Evolutionary conservation across 83 land plant genomes (phyloP).

Genomic region (Thuja plicata): DNA sequence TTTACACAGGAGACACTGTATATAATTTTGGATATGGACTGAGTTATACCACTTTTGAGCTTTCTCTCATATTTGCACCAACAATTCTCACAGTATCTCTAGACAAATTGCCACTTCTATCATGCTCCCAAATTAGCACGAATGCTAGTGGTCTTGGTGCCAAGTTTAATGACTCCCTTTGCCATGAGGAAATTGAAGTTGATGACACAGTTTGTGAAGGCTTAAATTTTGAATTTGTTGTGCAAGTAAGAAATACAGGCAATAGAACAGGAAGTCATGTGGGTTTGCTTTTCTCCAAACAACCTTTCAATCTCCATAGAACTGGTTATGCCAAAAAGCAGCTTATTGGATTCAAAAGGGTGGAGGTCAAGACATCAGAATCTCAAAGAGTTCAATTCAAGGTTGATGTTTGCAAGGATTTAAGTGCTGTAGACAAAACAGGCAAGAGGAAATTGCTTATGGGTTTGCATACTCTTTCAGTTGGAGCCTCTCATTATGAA

Average conservation of each 20-base stretch:
- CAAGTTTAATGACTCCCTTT: not conserved
- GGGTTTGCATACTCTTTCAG: conserved; percentile 28
- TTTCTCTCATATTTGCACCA: conserved; percentile 24
- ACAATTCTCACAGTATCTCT: conserved; percentile 7
- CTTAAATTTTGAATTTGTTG: conserved; percentile 9
- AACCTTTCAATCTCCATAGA: conserved; percentile 1
- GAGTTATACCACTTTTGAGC: conserved; percentile 33
- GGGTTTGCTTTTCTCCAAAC: conserved; percentile 28
- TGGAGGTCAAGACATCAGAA: conserved; percentile 15
- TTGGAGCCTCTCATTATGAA: conserved; percentile 9
- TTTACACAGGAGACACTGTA: conserved; percentile 40
- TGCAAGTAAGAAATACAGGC: conserved; percentile 29
- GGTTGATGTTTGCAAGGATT: conserved; percentile 34
- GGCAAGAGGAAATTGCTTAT: conserved; percentile 33
- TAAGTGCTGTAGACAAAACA: conserved; percentile 24
- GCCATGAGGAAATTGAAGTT: conserved; percentile 6
- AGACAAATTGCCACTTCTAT: not conserved
- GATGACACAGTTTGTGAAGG: conserved; percentile 11
- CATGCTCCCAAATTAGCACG: not conserved
- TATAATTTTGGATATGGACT: conserved; percentile 52
- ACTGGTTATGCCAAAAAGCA: conserved; percentile 21
- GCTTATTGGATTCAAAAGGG: conserved; percentile 35
- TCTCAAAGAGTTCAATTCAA: conserved; percentile 15
- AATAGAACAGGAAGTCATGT: conserved; percentile 23
- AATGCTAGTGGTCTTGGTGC: not conserved